Percentiles rank a stretch among this genome's conserved stretches.
Conservation (phyloP, 352 stramenopile genomes). For the Phytopythium vexans region DNA sequence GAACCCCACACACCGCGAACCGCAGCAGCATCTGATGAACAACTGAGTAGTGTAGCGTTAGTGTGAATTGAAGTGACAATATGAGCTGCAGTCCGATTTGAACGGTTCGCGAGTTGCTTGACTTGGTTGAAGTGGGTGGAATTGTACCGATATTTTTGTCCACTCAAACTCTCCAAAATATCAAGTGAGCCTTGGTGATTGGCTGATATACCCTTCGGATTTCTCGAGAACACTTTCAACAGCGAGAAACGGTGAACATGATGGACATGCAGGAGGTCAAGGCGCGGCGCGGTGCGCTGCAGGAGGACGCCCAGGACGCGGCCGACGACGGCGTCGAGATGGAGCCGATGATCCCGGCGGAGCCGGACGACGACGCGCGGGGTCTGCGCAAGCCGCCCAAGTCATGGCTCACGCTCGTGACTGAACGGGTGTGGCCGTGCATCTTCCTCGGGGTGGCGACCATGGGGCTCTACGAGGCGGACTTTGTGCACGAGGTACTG, state of each 20-base stretch:
- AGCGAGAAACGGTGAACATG: conserved; percentile 23
- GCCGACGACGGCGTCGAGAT: conserved; percentile 20
- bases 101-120: too few species aligned
- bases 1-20: background rate
- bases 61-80: too few species aligned
- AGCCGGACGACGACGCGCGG: conserved; percentile 10
- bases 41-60: too few species aligned
- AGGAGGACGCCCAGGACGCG: conserved; percentile 1
- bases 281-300: conserved; percentile 18
- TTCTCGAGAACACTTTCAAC: background rate
- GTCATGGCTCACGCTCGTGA: conserved; percentile 37
- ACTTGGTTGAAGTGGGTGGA: too few species aligned
- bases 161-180: too few species aligned
- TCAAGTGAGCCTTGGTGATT: too few species aligned
- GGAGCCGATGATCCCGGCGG: conserved; percentile 35
- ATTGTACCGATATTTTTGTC: too few species aligned
- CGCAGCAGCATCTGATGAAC: too few species aligned
- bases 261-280: conserved; percentile 65
- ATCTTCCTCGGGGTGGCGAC: conserved; percentile 47
- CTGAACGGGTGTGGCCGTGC: conserved; percentile 57
- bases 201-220: background rate
- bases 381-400: conserved; percentile 16
- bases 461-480: conserved; percentile 52
- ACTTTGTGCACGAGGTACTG: conserved; percentile 57
- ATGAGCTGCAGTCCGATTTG: too few species aligned